Evolutionary conservation across 139 green algal genomes (phyloP).

Genomic region (Closterium sp.): DNA sequence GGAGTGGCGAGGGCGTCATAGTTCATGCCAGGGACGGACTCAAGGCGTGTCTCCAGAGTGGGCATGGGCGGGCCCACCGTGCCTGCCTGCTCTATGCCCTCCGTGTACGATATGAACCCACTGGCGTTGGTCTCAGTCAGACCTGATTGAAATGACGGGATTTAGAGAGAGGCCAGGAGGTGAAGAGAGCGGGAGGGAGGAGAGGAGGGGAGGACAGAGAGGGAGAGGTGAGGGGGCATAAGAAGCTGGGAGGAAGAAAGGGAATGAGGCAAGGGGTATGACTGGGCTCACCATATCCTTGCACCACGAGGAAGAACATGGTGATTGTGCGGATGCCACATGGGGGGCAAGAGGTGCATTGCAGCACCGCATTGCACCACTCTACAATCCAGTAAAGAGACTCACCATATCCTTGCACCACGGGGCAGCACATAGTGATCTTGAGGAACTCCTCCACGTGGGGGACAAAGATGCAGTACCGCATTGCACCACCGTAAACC

Average conservation of each 20-base stretch:
- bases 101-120: conserved; percentile 44
- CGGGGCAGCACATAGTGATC: conserved; percentile 54
- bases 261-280: no score
- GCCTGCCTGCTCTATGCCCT: conserved; percentile 51
- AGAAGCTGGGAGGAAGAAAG: no score
- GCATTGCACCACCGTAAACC: background rate
- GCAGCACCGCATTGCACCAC: conserved; percentile 56
- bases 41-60: conserved; percentile 61
- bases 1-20: conserved; percentile 80
- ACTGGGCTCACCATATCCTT: conserved; percentile 62
- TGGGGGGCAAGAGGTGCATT: conserved; percentile 64
- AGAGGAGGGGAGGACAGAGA: no score
- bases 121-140: conserved; percentile 57
- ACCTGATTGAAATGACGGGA: conserved; percentile 10
- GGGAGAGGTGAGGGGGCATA: no score
- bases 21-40: conserved; percentile 94
- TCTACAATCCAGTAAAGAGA: background rate
- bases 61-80: conserved; percentile 73
- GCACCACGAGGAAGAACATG: conserved; percentile 55
- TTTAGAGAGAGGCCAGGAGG: conserved; percentile 13
- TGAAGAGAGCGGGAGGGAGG: conserved; percentile 41
- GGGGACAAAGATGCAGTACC: conserved; percentile 66
- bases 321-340: conserved; percentile 53
- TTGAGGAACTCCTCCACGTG: conserved; percentile 59
- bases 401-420: conserved; percentile 59